These are phyloP conservation scores for Tetrapisispora arboricola DNA, from an alignment of 805 yeast genomes.

Conservation along the genomic window DNA sequence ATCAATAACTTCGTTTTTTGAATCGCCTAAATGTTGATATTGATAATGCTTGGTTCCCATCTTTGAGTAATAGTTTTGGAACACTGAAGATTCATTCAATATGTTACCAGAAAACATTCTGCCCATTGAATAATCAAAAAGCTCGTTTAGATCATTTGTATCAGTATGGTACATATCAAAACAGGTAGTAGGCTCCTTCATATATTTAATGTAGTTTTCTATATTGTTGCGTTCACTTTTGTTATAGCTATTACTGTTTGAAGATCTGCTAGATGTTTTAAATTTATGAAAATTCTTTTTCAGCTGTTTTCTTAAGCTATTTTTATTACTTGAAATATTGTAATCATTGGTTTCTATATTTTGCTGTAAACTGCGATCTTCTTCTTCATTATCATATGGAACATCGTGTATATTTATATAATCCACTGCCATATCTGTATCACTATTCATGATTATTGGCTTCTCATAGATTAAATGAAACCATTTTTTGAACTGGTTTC, in stretches of 20 bases:
- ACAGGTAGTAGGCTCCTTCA: conserved; percentile 6
- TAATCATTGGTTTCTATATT: not conserved
- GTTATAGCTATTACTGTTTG: not conserved
- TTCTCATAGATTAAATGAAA: conserved; percentile 1
- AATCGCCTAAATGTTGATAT: conserved; percentile 5
- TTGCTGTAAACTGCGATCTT: not conserved
- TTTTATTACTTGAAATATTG: not conserved
- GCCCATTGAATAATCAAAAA: conserved; percentile 14
- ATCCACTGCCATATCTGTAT: not conserved
- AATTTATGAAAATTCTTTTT: not conserved
- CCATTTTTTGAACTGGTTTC: conserved; percentile 1
- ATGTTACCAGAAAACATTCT: conserved; percentile 1
- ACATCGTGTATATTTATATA: not conserved
- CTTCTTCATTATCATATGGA: not conserved
- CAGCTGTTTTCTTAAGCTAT: not conserved
- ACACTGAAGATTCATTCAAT: not conserved
- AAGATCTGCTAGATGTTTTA: not conserved
- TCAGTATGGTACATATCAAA: conserved; percentile 10
- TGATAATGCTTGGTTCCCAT: conserved; percentile 5
- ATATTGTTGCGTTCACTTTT: not conserved
- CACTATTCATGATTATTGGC: not conserved
- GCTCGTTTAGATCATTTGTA: conserved; percentile 10
- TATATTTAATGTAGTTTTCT: not conserved
- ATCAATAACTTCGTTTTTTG: not conserved
- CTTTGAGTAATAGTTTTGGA: not conserved